These are phyloP conservation scores for Helminthosporium solani DNA, from an alignment of 2,329 filamentous ascomycete species.

Conservation along the genomic window DNA sequence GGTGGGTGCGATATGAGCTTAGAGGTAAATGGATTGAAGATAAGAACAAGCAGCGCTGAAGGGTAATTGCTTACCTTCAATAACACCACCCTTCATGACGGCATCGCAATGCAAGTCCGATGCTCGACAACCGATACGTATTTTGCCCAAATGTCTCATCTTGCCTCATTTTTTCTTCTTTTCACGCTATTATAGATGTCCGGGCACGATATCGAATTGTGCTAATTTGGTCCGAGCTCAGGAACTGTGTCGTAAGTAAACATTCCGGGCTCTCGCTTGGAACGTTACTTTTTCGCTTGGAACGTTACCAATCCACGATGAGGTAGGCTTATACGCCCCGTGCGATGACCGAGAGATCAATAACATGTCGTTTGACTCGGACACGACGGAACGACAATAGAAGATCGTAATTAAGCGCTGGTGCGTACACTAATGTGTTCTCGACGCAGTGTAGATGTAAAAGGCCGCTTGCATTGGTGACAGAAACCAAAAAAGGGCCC, in stretches of 20 bases:
- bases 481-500: slow-evolving; percentile 6
- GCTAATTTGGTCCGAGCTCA: too few species aligned
- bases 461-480: slow-evolving; percentile 1
- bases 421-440: not conserved
- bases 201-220: too few species aligned
- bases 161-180: not conserved
- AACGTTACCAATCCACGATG: too few species aligned
- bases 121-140: slow-evolving; percentile 29
- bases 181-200: not conserved
- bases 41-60: not conserved
- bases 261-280: too few species aligned
- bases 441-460: not conserved
- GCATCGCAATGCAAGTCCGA: slow-evolving; percentile 32
- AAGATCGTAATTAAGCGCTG: not conserved
- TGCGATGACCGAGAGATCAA: not conserved
- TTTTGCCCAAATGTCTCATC: slow-evolving; percentile 24
- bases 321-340: not conserved
- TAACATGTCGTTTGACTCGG: not conserved
- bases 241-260: too few species aligned
- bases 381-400: not conserved
- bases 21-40: too few species aligned
- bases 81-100: slow-evolving; percentile 14
- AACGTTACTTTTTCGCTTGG: too few species aligned
- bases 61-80: slow-evolving; percentile 16
- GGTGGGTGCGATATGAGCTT: too few species aligned